These are phyloP conservation scores for Rhizopus sp. DNA, from an alignment of 371 early-diverging fungal genomes.

Conservation along the genomic window DNA sequence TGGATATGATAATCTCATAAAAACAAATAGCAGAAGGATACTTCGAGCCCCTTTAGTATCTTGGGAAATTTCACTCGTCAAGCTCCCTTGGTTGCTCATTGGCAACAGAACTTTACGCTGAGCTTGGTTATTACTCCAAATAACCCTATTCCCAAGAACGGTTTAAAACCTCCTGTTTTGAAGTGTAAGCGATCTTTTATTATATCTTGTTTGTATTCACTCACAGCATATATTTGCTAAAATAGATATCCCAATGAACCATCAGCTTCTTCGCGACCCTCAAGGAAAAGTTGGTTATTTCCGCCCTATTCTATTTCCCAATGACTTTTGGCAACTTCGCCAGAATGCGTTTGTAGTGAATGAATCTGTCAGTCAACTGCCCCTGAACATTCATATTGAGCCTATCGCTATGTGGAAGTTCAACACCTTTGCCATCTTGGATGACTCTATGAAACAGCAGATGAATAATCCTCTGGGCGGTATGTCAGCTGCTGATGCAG, in stretches of 20 bases:
- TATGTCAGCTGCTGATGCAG: conserved; percentile 61
- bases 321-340: conserved; percentile 89
- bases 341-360: conserved; percentile 76
- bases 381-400: conserved; percentile 67
- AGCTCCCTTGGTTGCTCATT: conserved; percentile 75
- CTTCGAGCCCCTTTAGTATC: conserved; percentile 9
- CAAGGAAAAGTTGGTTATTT: conserved; percentile 54
- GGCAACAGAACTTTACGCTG: conserved; percentile 85
- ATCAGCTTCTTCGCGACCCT: conserved; percentile 30
- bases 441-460: conserved; percentile 69
- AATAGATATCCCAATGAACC: conserved; percentile 54
- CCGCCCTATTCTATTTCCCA: conserved; percentile 75
- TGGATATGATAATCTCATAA: not conserved
- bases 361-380: conserved; percentile 68
- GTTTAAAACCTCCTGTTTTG: conserved; percentile 54
- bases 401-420: conserved; percentile 79
- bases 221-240: not conserved
- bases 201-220: not conserved
- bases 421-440: conserved; percentile 61
- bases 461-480: conserved; percentile 68
- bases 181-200: conserved; percentile 39
- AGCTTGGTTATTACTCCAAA: conserved; percentile 58
- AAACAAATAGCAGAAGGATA: not conserved
- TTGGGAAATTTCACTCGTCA: conserved; percentile 38
- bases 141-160: conserved; percentile 45